Evolutionary conservation across 169 alveolate genomes (phyloP), one percentile per base, ranked within the genome.

Genomic region (Plasmodium cynomolgi): DNA sequence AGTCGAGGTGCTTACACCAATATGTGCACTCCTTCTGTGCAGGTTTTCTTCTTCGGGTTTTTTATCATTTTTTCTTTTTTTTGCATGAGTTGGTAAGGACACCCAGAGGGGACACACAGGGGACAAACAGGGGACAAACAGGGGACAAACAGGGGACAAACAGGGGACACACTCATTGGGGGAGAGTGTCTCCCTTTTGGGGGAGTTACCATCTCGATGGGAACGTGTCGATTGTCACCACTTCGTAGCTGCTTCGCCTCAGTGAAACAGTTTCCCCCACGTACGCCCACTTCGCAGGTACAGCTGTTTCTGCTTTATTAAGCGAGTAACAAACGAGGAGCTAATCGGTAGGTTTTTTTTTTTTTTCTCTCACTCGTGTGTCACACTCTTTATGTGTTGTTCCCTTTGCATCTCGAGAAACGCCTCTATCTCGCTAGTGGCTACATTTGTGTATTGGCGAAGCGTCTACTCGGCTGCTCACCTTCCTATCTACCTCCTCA

Each of bases 41-140:
- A 84, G 93, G 20, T 74, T 47, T 73, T 84, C 33, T 75, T 84
- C 62, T 37, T 23, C 33, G 84, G 93, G 15, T 73, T 73, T 74
- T 29, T 74, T 26, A 20, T 74, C 47, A 84, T 74, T 74, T 74
- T 29, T 6, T 84, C 41, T 50, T 84, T 84, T 41, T 84, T 84
- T 84, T 84, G 33, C 54, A 84, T 84, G 93, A 39, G 93, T 54
- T 84, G 93, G 93, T 84, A 84, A 9, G 75, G 79, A 47, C 1
- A 39, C 54, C 2, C 73, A 47, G 31, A 11, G 5, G n/a, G n/a
- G n/a, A n/a, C n/a, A n/a, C n/a, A n/a, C n/a, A n/a, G n/a, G n/a
- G n/a, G n/a, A n/a, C n/a, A n/a, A n/a, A n/a, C n/a, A n/a, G n/a
- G n/a, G n/a, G n/a, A n/a, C n/a, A n/a, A n/a, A n/a, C n/a, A n/a